Evolutionary conservation across 768 basidiomycete genomes (phyloP).

Genomic region (Mycena venus): DNA sequence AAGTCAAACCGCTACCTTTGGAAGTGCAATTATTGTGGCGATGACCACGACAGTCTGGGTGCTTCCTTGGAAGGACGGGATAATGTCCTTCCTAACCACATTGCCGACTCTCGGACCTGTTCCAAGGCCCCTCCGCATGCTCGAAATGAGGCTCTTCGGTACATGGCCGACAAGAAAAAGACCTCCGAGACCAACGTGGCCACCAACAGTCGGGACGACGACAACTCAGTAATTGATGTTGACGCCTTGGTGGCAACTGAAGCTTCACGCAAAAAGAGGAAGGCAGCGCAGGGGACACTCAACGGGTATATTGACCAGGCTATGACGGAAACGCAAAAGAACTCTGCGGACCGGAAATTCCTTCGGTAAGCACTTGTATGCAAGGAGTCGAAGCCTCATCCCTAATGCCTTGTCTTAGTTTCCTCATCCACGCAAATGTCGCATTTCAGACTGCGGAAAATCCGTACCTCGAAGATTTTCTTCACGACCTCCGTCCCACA

Average conservation of each 20-base stretch:
- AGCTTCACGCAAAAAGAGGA: neutral
- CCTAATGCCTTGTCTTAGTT: no score
- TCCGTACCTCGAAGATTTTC: constrained; percentile 37
- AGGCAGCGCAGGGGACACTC: neutral
- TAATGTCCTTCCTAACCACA: neutral
- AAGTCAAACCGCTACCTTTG: neutral
- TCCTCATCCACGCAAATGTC: constrained; percentile 41
- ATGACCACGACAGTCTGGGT: neutral
- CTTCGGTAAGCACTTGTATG: no score
- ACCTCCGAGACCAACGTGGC: no score
- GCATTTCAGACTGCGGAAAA: constrained; percentile 37
- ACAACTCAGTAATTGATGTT: neutral
- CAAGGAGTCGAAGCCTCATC: no score
- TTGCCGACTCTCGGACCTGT: neutral
- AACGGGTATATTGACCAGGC: neutral
- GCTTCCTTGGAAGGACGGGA: neutral
- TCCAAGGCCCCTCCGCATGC: neutral
- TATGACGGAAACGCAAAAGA: neutral
- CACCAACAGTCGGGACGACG: neutral
- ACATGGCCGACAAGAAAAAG: neutral
- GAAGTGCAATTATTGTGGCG: neutral
- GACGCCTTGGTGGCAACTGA: neutral
- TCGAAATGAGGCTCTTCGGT: neutral
- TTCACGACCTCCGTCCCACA: constrained; percentile 39
- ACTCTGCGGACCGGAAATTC: neutral